Conservation (phyloP, 106 monocot species). For the Apostasia ramifera region DNA sequence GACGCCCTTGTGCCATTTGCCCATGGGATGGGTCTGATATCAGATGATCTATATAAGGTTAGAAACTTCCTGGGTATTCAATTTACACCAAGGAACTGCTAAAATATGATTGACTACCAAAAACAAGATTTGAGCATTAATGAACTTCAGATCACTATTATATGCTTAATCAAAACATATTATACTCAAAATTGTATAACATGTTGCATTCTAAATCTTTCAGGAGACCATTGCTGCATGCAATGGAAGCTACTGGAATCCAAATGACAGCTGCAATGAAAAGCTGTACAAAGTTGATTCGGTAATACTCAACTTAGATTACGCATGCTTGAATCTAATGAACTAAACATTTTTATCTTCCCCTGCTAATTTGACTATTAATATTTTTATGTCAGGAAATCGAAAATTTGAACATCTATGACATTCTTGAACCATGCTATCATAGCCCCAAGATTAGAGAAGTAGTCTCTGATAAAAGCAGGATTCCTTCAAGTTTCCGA, state of each 20-base stretch:
- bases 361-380: neutral
- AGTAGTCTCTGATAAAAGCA: conserved; percentile 21
- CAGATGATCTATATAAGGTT: conserved; percentile 70
- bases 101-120: neutral
- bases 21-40: conserved; percentile 95
- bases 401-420: conserved; percentile 56
- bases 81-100: too few species aligned
- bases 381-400: conserved; percentile 34
- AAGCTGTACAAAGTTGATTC: conserved; percentile 45
- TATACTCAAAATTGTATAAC: too few species aligned
- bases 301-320: conserved; percentile 26
- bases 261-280: conserved; percentile 18
- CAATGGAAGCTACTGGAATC: conserved; percentile 84
- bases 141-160: neutral
- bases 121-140: neutral
- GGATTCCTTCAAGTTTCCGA: conserved; percentile 64
- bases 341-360: neutral
- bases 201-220: conserved; percentile 1
- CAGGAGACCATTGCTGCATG: conserved; percentile 71
- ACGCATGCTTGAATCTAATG: neutral
- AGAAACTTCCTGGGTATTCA: neutral
- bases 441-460: conserved; percentile 40
- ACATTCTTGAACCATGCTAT: conserved; percentile 93
- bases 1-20: conserved; percentile 92
- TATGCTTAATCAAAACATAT: too few species aligned